Evolutionary conservation across 805 yeast genomes (phyloP).

Genomic region (Candida ficus): DNA sequence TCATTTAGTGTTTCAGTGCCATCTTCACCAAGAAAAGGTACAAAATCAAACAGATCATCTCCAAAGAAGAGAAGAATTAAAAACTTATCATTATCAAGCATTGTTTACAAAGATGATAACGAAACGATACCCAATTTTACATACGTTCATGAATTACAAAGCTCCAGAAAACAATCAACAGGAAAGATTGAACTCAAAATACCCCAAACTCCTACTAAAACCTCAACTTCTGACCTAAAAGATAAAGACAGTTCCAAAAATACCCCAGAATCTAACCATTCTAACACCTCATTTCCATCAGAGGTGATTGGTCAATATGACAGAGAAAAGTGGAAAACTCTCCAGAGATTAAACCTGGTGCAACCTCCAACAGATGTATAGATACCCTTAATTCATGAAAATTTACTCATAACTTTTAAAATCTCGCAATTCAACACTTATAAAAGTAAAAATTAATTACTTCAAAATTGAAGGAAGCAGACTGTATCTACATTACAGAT

Average conservation of each 20-base stretch:
- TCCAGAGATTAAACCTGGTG: conserved; percentile 33
- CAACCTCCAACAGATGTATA: background rate
- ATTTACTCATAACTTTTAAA: no score
- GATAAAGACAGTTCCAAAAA: conserved; percentile 21
- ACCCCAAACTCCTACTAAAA: conserved; percentile 10
- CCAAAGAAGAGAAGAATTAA: conserved; percentile 17
- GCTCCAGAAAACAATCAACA: conserved; percentile 10
- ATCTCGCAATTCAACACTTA: no score
- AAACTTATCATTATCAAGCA: conserved; percentile 23
- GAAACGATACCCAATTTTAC: conserved; percentile 16
- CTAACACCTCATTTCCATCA: conserved; percentile 42
- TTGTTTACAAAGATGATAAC: conserved; percentile 19
- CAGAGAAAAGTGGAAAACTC: conserved; percentile 58
- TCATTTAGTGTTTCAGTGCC: conserved; percentile 17
- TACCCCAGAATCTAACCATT: conserved; percentile 32
- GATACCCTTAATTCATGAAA: no score
- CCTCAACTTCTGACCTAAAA: background rate
- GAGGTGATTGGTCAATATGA: conserved; percentile 62
- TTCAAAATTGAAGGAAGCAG: no score
- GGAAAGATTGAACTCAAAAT: background rate
- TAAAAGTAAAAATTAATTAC: no score
- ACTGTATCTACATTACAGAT: no score
- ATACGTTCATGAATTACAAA: conserved; percentile 24
- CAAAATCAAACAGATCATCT: conserved; percentile 10
- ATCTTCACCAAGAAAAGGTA: conserved; percentile 16